These are phyloP conservation scores for Trichomonascaceae sp. DNA, from an alignment of 1,139 yeast genomes.

Conservation along the genomic window DNA sequence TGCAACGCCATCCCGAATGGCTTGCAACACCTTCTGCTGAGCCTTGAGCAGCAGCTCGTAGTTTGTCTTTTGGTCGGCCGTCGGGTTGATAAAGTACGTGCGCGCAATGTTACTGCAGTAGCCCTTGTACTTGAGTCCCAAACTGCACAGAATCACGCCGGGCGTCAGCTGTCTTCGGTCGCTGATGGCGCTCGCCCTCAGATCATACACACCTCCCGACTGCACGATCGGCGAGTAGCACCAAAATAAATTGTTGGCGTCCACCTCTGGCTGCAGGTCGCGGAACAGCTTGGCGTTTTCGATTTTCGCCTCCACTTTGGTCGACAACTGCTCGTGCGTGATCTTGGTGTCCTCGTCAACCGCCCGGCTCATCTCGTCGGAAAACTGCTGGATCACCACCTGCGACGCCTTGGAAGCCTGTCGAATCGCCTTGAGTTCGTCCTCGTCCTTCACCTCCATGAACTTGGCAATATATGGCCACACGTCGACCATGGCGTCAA, in stretches of 20 bases:
- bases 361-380: constrained; percentile 77
- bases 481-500: constrained; percentile 41
- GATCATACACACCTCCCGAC: constrained; percentile 76
- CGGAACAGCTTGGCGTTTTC: constrained; percentile 61
- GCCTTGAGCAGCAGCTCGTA: constrained; percentile 58
- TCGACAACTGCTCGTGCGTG: constrained; percentile 61
- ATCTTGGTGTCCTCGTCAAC: constrained; percentile 79
- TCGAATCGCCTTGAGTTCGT: constrained; percentile 52
- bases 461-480: constrained; percentile 41
- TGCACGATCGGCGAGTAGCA: constrained; percentile 87
- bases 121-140: constrained; percentile 79
- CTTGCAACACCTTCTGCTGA: constrained; percentile 42
- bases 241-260: constrained; percentile 77
- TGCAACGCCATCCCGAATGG: constrained; percentile 53
- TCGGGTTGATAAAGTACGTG: constrained; percentile 83
- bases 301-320: constrained; percentile 66
- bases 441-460: constrained; percentile 69
- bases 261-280: constrained; percentile 55
- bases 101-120: constrained; percentile 85
- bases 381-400: constrained; percentile 66
- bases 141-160: constrained; percentile 71
- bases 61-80: constrained; percentile 62
- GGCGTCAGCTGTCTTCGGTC: constrained; percentile 51
- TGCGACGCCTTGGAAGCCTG: constrained; percentile 70
- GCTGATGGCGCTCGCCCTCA: constrained; percentile 76